These are phyloP conservation scores for Eimeria praecox DNA, from an alignment of 169 alveolate genomes.

Conservation along the genomic window DNA sequence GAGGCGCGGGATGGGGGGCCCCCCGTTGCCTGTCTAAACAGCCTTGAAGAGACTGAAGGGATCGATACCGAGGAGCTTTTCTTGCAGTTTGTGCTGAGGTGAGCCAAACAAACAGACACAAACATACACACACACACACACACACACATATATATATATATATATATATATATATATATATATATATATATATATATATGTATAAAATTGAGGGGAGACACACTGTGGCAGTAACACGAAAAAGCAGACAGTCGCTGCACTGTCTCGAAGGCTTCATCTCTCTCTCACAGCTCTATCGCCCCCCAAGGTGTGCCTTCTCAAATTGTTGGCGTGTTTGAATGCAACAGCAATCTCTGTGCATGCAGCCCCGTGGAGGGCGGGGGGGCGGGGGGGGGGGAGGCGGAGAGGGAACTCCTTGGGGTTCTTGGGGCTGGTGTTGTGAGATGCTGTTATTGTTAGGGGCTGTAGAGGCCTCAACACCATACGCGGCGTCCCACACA, in stretches of 20 bases:
- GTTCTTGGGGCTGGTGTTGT: neutral
- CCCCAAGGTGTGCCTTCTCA: neutral
- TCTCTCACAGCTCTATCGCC: neutral
- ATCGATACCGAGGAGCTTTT: neutral
- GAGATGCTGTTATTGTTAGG: neutral
- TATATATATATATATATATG: too few relatives aligned
- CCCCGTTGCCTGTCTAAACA: neutral
- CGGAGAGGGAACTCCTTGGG: too few relatives aligned
- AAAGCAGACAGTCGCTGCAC: neutral
- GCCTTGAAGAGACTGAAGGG: neutral
- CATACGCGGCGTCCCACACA: neutral
- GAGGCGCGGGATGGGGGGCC: neutral
- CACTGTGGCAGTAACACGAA: neutral
- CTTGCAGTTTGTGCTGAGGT: conserved; percentile 22
- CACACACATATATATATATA: neutral
- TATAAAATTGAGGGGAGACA: too few relatives aligned
- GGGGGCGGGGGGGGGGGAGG: neutral
- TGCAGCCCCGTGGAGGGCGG: neutral
- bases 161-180: too few relatives aligned
- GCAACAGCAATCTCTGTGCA: neutral
- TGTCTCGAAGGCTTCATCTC: neutral
- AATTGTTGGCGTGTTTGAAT: neutral
- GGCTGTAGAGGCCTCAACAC: neutral
- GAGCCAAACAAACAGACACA: neutral
- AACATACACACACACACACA: neutral